These are phyloP conservation scores for Colletotrichum nymphaeae DNA, from an alignment of 2,329 filamentous ascomycete genomes.

Conservation along the genomic window DNA sequence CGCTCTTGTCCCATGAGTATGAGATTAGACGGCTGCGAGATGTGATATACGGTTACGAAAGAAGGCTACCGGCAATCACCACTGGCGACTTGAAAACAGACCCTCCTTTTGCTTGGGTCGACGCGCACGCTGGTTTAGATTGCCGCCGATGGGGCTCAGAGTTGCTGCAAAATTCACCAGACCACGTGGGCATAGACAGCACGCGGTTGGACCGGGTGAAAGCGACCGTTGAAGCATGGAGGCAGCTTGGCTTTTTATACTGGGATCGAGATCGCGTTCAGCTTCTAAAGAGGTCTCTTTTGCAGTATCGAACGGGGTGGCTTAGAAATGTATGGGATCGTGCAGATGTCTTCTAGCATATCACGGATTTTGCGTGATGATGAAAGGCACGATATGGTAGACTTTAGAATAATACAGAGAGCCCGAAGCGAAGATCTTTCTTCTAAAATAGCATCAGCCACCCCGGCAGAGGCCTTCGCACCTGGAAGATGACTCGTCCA, in stretches of 20 bases:
- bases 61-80: not conserved
- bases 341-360: not conserved
- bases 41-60: not conserved
- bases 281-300: not conserved
- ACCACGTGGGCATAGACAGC: not conserved
- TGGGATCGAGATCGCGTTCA: not conserved
- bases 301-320: not conserved
- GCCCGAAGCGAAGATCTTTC: not conserved
- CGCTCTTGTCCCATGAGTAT: not conserved
- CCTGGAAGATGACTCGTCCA: too few species aligned
- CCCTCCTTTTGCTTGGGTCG: not conserved
- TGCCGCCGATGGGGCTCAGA: not conserved
- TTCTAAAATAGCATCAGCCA: not conserved
- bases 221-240: not conserved
- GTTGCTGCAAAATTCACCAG: not conserved
- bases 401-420: not conserved
- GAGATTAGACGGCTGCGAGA: not conserved
- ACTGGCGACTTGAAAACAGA: not conserved
- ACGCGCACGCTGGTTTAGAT: not conserved
- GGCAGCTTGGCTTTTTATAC: not conserved
- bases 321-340: not conserved
- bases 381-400: not conserved
- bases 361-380: too few species aligned
- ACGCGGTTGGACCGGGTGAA: not conserved
- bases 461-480: too few species aligned